Evolutionary conservation across 345 rosid species (phyloP), one percentile per base, ranked within the genome.

Genomic region (Salix arbutifolia): DNA sequence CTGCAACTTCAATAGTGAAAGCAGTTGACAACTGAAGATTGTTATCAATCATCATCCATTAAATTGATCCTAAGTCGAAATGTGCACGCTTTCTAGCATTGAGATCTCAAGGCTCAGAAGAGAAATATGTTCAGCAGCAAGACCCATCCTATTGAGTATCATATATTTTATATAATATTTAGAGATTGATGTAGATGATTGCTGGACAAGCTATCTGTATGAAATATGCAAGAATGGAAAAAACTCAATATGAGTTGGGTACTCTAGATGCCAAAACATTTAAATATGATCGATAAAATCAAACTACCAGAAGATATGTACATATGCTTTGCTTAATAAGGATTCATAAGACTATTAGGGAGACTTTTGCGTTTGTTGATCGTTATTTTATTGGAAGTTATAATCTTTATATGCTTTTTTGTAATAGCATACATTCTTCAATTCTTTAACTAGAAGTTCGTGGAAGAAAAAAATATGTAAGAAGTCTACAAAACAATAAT

Each of bases 1-100:
- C 52, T 87, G 73, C 80, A 80, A 72, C 82, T 87, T 68, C 81
- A 66, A 50, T 82, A 83, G 30, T 81, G 74, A 58, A 60, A 44
- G 64, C 48, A 35, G 73, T 8, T 52, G 40, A 14, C 28, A 21
- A 37, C 38, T 16, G 65, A 64, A 69, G 62, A 64, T 40, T 79
- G 74, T 42, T 53, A 74, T 33, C 53, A 61, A 46, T 75, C 71
- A 35, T 56, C 25, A 31, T 35, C 68, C 35, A 61, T 69, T 71
- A 75, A 70, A 52, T 12, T 19, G 71, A 35, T 65, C 77, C 40
- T 50, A n/a, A 64, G 70, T 70, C 65, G 69, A 67, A 70, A 65
- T 35, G 3, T 37, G 70, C 79, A 67, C 77, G 66, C 73, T 60
- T 40, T 37, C 46, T 71, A 76, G 17, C 38, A 37, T 56, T 74